Percentiles rank a stretch among this genome's conserved stretches.
Evolutionary conservation across 2,329 filamentous ascomycete species (phyloP).

Genomic region (Exophiala dermatitidis): DNA sequence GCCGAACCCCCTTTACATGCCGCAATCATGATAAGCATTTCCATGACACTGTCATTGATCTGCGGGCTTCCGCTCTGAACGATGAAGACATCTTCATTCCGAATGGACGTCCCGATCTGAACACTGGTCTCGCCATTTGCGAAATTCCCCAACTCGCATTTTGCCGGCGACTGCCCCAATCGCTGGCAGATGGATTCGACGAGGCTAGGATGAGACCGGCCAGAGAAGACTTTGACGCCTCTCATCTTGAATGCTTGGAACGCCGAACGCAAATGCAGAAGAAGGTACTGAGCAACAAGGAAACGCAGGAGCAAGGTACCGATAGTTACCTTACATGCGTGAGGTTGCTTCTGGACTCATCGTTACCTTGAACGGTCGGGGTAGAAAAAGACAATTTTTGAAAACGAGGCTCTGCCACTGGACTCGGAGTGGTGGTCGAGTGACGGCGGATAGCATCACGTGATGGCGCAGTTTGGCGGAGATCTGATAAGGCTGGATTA

Average conservation of each 20-base stretch:
- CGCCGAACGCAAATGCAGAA: not conserved
- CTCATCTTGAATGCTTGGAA: conserved; percentile 44
- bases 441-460: not conserved
- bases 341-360: not conserved
- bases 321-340: too few species aligned
- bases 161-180: conserved; percentile 53
- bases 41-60: conserved; percentile 99
- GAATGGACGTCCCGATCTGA: conserved; percentile 63
- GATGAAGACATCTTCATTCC: conserved; percentile 98
- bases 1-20: conserved; percentile 97
- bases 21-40: conserved; percentile 97
- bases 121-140: conserved; percentile 65
- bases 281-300: not conserved
- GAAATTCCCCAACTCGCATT: conserved; percentile 58
- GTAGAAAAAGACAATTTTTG: not conserved
- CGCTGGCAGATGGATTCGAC: conserved; percentile 61
- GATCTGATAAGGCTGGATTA: not conserved
- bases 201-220: conserved; percentile 57
- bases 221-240: conserved; percentile 60
- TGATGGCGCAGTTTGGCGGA: not conserved
- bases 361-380: not conserved
- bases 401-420: not conserved
- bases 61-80: conserved; percentile 91
- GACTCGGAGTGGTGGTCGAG: not conserved
- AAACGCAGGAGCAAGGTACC: not conserved